Evolutionary conservation across 2,329 filamentous ascomycete genomes (phyloP).

Genomic region (Stemphylium lycopersici): DNA sequence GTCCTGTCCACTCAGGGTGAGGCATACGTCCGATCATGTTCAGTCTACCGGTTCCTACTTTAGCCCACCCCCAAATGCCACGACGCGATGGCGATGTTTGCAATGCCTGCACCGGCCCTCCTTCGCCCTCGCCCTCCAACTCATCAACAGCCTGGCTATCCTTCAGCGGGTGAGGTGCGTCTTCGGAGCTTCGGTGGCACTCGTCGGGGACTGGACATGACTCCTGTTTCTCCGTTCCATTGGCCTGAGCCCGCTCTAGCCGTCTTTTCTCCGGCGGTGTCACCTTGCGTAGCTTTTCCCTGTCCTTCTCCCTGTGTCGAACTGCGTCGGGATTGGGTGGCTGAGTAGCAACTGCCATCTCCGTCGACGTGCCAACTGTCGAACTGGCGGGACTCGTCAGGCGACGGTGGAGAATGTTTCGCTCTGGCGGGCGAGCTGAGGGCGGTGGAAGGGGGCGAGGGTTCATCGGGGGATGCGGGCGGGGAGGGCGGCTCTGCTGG

Average conservation of each 20-base stretch:
- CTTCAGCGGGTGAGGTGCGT: constrained; percentile 34
- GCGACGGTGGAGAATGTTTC: constrained; percentile 43
- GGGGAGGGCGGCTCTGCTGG: constrained; percentile 41
- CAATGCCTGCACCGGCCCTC: constrained; percentile 2
- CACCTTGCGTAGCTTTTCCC: constrained; percentile 30
- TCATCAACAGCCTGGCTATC: constrained; percentile 11
- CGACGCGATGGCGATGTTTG: constrained; percentile 31
- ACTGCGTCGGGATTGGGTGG: constrained; percentile 32
- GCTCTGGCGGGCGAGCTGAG: constrained; percentile 42
- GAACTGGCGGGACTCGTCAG: constrained; percentile 45
- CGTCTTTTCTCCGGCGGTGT: constrained; percentile 31
- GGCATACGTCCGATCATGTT: constrained; percentile 39
- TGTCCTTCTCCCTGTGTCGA: constrained; percentile 30
- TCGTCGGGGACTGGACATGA: constrained; percentile 40
- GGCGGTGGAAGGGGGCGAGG: constrained; percentile 34
- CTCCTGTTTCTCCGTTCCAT: constrained; percentile 19
- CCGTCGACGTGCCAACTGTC: constrained; percentile 42
- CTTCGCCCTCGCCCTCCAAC: constrained; percentile 3
- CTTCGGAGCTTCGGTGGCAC: constrained; percentile 45
- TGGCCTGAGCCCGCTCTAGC: constrained; percentile 13
- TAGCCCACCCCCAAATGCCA: constrained; percentile 46
- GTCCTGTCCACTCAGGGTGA: constrained; percentile 37
- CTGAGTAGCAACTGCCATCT: constrained; percentile 37
- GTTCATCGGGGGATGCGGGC: constrained; percentile 32
- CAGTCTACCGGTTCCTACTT: constrained; percentile 34